phyloP scores from a whole-genome alignment of 2,329 filamentous ascomycete species.

The Neurospora sp. region DNA sequence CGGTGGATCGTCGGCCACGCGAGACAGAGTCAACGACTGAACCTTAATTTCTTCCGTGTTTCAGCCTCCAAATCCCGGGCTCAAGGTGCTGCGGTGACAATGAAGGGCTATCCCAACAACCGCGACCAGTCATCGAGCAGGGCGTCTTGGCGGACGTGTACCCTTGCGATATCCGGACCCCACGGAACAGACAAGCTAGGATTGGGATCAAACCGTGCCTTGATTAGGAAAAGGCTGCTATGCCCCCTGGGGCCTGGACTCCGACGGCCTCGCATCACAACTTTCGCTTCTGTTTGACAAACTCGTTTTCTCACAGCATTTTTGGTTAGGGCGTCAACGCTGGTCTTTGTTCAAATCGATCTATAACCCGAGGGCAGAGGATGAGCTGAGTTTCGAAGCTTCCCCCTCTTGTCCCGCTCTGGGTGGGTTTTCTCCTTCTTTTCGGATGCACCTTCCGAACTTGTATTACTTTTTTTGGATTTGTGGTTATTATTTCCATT shows the following conservation, averaged over 20 bases:
- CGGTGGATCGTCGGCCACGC: conserved; percentile 22
- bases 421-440: neutral
- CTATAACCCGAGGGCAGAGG: neutral
- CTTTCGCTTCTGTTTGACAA: neutral
- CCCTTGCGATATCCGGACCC: neutral
- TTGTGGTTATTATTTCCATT: neutral
- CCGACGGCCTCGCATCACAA: neutral
- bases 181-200: neutral
- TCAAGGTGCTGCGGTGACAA: conserved; percentile 8
- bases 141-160: neutral
- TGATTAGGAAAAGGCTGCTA: neutral
- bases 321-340: neutral
- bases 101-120: neutral
- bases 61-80: conserved; percentile 17
- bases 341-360: neutral
- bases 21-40: conserved; percentile 22
- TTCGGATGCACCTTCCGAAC: neutral
- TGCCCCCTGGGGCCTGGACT: neutral
- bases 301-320: neutral
- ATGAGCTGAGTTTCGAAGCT: neutral
- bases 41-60: conserved; percentile 22
- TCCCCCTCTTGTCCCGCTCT: neutral
- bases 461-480: neutral
- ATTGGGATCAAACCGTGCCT: neutral
- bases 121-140: neutral